Conservation (phyloP, 2,329 filamentous ascomycete species). For the Grosmannia huntii region DNA sequence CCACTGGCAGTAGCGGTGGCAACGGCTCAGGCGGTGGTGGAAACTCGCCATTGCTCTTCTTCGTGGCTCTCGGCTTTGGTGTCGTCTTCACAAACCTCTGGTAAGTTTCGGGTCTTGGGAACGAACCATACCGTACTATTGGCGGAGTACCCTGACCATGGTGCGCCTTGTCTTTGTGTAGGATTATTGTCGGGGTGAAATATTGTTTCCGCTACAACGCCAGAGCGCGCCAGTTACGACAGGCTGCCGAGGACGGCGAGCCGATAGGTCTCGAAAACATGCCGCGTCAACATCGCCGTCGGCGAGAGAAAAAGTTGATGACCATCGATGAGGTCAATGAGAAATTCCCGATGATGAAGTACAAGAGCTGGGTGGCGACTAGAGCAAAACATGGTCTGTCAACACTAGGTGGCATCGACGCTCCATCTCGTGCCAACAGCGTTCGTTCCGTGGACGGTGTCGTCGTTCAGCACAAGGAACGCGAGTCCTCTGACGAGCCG, state of each 20-base stretch:
- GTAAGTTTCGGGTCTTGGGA: constrained; percentile 42
- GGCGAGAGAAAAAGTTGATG: constrained; percentile 97
- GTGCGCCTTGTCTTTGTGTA: constrained; percentile 22
- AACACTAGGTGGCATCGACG: constrained; percentile 70
- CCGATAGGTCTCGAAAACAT: constrained; percentile 80
- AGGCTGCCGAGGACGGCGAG: constrained; percentile 67
- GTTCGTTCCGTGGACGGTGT: constrained; percentile 53
- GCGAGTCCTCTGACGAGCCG: constrained; percentile 28
- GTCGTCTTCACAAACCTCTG: constrained; percentile 98
- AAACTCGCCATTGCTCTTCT: constrained; percentile 30
- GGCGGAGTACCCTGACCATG: too few species aligned
- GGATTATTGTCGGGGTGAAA: constrained; percentile 99
- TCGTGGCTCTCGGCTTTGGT: constrained; percentile 66
- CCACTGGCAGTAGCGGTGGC: constrained; percentile 4
- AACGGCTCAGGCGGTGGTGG: constrained; percentile 2
- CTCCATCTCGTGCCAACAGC: constrained; percentile 60
- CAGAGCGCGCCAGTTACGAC: constrained; percentile 69
- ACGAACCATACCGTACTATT: neutral
- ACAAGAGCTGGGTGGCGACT: constrained; percentile 84
- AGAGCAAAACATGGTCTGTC: constrained; percentile 75
- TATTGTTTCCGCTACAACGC: constrained; percentile 99
- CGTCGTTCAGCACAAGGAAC: constrained; percentile 30
- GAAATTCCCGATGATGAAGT: constrained; percentile 89
- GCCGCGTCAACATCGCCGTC: constrained; percentile 70
- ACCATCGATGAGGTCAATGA: constrained; percentile 98